Evolutionary conservation across 352 stramenopile genomes (phyloP).

Genomic region (Pythium rishiriense): DNA sequence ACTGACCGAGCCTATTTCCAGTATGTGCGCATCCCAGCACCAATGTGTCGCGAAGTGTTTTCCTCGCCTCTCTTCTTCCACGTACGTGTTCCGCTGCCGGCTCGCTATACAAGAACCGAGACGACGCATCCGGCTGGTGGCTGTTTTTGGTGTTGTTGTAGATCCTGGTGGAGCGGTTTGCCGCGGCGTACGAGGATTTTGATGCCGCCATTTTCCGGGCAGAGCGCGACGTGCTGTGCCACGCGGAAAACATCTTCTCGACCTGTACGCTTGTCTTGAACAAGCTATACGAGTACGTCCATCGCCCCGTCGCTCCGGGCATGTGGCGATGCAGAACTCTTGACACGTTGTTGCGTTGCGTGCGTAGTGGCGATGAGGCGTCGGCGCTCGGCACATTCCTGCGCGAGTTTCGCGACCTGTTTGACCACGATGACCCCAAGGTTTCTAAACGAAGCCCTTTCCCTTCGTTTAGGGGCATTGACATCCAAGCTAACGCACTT

Average conservation of each 20-base stretch:
- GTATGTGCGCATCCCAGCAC: slow-evolving; percentile 33
- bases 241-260: slow-evolving; percentile 55
- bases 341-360: background rate
- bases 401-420: slow-evolving; percentile 44
- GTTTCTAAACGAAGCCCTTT: slow-evolving; percentile 16
- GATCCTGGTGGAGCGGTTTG: slow-evolving; percentile 68
- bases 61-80: slow-evolving; percentile 63
- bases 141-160: slow-evolving; percentile 21
- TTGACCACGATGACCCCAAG: slow-evolving; percentile 64
- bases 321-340: background rate
- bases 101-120: background rate
- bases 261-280: slow-evolving; percentile 45
- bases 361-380: slow-evolving; percentile 13
- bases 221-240: slow-evolving; percentile 65
- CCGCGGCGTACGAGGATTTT: slow-evolving; percentile 44
- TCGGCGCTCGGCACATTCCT: slow-evolving; percentile 52
- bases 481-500: background rate
- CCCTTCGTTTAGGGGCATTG: background rate
- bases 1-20: background rate
- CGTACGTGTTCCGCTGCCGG: slow-evolving; percentile 28
- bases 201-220: slow-evolving; percentile 68
- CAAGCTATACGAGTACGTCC: slow-evolving; percentile 47
- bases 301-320: background rate
- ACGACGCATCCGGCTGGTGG: too few species aligned
- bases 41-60: slow-evolving; percentile 44